A percentile compares a stretch with the other conserved stretches of the same genome.
Conservation (phyloP, 179 eudicot species). For the Nepenthes alata region DNA sequence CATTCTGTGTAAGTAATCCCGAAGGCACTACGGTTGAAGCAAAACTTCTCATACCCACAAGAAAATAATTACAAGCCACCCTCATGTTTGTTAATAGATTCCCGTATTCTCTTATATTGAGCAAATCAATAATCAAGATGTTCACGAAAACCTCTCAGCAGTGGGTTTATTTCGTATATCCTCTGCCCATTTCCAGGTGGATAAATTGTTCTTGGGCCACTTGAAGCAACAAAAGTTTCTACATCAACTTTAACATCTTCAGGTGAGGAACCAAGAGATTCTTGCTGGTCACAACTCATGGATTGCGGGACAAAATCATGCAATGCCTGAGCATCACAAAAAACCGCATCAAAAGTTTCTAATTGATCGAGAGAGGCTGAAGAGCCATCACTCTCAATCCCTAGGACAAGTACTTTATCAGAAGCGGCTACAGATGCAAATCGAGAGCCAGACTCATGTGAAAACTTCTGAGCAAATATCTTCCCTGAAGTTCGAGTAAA, state of each 20-base stretch:
- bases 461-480: slow-evolving; percentile 46
- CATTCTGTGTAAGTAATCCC: slow-evolving; percentile 95
- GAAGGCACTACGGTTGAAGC: slow-evolving; percentile 68
- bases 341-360: slow-evolving; percentile 29
- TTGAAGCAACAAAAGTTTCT: slow-evolving; percentile 11
- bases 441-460: slow-evolving; percentile 49
- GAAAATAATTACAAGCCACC: slow-evolving; percentile 91
- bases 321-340: slow-evolving; percentile 37
- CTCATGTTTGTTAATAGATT: slow-evolving; percentile 65
- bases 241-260: slow-evolving; percentile 20
- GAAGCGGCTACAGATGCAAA: slow-evolving; percentile 53
- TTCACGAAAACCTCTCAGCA: slow-evolving; percentile 35
- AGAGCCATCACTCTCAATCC: slow-evolving; percentile 35
- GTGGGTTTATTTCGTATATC: slow-evolving; percentile 81
- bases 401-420: slow-evolving; percentile 74
- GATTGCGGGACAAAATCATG: slow-evolving; percentile 22
- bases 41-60: slow-evolving; percentile 85
- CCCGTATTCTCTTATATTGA: slow-evolving; percentile 63
- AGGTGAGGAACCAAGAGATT: slow-evolving; percentile 14
- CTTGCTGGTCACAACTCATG: slow-evolving; percentile 17
- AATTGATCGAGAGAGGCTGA: slow-evolving; percentile 18
- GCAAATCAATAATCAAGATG: slow-evolving; percentile 92
- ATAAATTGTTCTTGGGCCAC: slow-evolving; percentile 41
- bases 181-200: slow-evolving; percentile 70
- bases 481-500: slow-evolving; percentile 35